Percentiles rank a stretch among this genome's conserved stretches.
Conservation (phyloP, 2,329 filamentous ascomycete genomes). For the Cryoendolithus antarcticus region DNA sequence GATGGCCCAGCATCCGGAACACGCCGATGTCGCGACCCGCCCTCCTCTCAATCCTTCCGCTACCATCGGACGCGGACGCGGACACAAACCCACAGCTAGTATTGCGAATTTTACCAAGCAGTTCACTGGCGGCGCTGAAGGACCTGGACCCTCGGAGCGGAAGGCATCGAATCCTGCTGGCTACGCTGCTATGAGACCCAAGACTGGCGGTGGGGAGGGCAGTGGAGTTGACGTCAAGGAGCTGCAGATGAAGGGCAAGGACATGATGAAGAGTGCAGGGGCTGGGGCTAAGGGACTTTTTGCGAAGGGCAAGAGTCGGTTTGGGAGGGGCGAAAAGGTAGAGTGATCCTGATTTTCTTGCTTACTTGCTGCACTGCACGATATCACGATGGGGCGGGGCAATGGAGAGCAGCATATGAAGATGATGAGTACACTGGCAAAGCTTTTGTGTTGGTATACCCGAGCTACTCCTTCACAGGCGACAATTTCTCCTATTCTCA, state of each 20-base stretch:
- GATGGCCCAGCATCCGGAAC: conserved; percentile 39
- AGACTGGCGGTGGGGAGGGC: conserved; percentile 9
- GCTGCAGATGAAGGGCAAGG: conserved; percentile 75
- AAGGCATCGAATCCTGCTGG: conserved; percentile 3
- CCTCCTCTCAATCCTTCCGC: conserved; percentile 19
- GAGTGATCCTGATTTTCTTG: conserved; percentile 50
- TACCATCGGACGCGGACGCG: conserved; percentile 7
- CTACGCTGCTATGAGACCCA: conserved; percentile 3
- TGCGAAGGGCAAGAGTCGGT: conserved; percentile 79
- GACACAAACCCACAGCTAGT: conserved; percentile 16
- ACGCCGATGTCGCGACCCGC: conserved; percentile 31
- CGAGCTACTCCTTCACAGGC: no score
- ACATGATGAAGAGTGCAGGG: conserved; percentile 73
- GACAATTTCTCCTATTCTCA: conserved; percentile 2
- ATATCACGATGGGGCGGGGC: no score
- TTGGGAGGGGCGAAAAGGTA: conserved; percentile 65
- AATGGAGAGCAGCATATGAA: not conserved
- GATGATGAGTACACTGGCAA: no score
- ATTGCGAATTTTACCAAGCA: conserved; percentile 11
- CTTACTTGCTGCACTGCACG: conserved; percentile 7
- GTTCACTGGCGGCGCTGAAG: conserved; percentile 2
- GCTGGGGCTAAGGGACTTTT: conserved; percentile 85
- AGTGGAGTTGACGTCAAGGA: conserved; percentile 16
- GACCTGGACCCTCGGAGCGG: conserved; percentile 2
- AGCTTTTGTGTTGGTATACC: no score